These are phyloP conservation scores for Phylloporus arenicola DNA, from an alignment of 768 basidiomycete genomes.

Conservation along the genomic window DNA sequence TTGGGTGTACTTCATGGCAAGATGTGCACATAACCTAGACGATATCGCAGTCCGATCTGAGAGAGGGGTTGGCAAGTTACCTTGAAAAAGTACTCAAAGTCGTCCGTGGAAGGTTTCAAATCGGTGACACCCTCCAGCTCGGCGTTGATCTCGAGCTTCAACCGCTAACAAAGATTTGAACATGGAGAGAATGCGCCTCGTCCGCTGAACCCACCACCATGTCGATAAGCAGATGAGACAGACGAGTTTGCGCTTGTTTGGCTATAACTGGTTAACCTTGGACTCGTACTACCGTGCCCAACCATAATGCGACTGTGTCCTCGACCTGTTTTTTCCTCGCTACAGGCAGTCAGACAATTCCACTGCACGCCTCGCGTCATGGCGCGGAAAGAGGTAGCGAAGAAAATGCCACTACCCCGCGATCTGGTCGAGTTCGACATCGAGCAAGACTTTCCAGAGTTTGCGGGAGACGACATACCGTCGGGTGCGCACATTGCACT, in stretches of 20 bases:
- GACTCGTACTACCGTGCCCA: background rate
- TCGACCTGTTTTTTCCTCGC: slow-evolving; percentile 10
- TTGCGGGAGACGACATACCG: slow-evolving; percentile 54
- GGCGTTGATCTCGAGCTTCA: slow-evolving; percentile 68
- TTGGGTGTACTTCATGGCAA: slow-evolving; percentile 74
- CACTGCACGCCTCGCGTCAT: slow-evolving; percentile 20
- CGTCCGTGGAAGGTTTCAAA: slow-evolving; percentile 55
- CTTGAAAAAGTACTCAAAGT: slow-evolving; percentile 80
- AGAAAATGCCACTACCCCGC: slow-evolving; percentile 35
- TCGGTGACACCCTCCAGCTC: slow-evolving; percentile 76
- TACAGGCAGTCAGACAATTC: slow-evolving; percentile 15
- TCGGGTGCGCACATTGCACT: slow-evolving; percentile 68
- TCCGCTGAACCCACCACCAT: slow-evolving; percentile 48
- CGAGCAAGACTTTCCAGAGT: slow-evolving; percentile 32
- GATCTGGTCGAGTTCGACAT: slow-evolving; percentile 32
- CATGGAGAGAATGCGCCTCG: background rate
- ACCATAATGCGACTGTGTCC: slow-evolving; percentile 22
- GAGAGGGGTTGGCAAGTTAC: slow-evolving; percentile 29
- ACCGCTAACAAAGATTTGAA: slow-evolving; percentile 34
- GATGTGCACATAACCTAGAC: slow-evolving; percentile 69
- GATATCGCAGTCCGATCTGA: background rate
- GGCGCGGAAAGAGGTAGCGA: slow-evolving; percentile 16
- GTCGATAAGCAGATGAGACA: background rate
- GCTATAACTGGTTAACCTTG: background rate
- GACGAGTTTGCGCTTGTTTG: background rate